phyloP scores from a whole-genome alignment of 495 filamentous ascomycete species.

The Aspergillus asperescens region DNA sequence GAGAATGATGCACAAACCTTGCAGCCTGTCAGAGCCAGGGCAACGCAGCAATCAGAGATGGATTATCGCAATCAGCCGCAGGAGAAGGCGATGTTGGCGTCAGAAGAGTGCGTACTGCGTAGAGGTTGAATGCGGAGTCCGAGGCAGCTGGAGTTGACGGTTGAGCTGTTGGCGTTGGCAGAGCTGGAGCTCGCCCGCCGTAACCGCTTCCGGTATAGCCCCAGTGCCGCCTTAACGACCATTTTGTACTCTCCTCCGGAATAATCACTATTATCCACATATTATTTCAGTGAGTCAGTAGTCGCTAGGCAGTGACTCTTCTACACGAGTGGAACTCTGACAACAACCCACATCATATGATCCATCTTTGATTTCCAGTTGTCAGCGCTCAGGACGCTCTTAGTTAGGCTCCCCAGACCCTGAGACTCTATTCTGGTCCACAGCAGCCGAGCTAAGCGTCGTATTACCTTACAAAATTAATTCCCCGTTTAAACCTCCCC shows the following conservation, averaged over 20 bases:
- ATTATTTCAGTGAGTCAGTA: no score
- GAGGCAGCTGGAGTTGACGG: background rate
- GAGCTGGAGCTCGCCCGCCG: background rate
- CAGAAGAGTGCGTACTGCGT: background rate
- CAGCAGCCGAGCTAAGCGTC: slow-evolving; percentile 5
- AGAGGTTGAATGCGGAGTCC: background rate
- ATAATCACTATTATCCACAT: no score
- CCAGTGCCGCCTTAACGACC: slow-evolving; percentile 8
- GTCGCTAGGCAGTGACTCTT: no score
- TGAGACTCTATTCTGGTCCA: no score
- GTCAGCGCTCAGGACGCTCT: no score
- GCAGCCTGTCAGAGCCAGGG: background rate
- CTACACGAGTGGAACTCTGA: background rate
- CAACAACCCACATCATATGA: background rate
- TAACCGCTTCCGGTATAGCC: slow-evolving; percentile 1
- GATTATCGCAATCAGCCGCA: slow-evolving; percentile 8
- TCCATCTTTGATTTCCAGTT: no score
- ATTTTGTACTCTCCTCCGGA: no score
- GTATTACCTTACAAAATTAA: slow-evolving; percentile 4
- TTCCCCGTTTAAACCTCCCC: no score
- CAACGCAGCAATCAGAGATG: background rate
- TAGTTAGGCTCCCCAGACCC: no score
- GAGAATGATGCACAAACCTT: slow-evolving; percentile 7
- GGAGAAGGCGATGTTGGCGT: background rate
- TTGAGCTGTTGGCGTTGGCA: background rate